Base-by-base conservation (phyloP, 306 rosid genomes). In the Vigna nakashimae region DNA sequence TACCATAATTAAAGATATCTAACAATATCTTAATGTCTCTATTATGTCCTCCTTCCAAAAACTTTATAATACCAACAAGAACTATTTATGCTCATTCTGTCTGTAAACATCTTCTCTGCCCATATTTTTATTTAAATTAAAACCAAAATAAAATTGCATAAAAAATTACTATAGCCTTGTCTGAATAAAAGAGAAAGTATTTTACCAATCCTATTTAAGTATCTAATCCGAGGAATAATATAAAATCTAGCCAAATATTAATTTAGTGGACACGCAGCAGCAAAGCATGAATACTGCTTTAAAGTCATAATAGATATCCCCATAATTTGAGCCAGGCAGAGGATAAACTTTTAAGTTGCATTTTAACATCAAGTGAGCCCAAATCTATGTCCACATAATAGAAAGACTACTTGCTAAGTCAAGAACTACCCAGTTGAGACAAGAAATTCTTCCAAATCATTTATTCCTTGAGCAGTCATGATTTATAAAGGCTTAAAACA, bases 301-400 rank as follows among this genome's bases (percentile, higher is more conserved):
- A 24, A 26, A 22, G 42, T 55, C 8, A 14, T 11, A 57, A 57
- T n/a, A 26, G 32, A 74, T 74, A 45, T 43, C 48, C 32, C 26
- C 30, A 15, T 24, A 24, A 43, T 52, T 15, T 38, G 36, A 34
- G 22, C 16, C 18, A 64, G 40, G 42, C 65, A 30, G 49, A 7
- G 18, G n/a, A 28, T 45, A 58, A 74, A 72, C 55, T 42, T 57
- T 58, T 18, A 16, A 58, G 28, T 58, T 58, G 28, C n/a, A 75
- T 18, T 58, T n/a, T 20, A 58, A 18, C 82, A 57, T 59, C 66
- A 78, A 69, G 7, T 12, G 42, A 55, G 67, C 52, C 64, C 30
- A 43, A 40, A 75, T 62, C 51, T 28, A 11, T 16, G 17, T 6
- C 15, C 65, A 20, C 46, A 22, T 36, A 36, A 9, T 32, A 36